phyloP scores from a whole-genome alignment of 768 basidiomycete genomes.

The Mycena pura region DNA sequence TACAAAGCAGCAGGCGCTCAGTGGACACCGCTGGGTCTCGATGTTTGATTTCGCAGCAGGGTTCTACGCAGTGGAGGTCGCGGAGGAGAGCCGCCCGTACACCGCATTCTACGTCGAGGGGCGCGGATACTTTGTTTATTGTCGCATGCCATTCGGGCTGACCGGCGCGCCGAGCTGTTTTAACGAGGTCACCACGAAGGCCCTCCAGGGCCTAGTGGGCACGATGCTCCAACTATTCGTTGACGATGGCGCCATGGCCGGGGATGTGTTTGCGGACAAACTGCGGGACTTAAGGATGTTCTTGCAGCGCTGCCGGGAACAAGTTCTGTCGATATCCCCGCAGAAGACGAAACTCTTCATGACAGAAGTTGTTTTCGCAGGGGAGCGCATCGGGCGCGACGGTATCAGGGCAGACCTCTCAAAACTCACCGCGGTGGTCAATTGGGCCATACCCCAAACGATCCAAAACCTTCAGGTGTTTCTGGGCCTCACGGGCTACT shows the following conservation, averaged over 20 bases:
- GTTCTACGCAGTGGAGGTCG: conserved; percentile 36
- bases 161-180: conserved; percentile 46
- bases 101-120: conserved; percentile 47
- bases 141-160: conserved; percentile 47
- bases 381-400: conserved; percentile 35
- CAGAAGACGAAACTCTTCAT: conserved; percentile 45
- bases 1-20: conserved; percentile 43
- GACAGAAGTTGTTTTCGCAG: conserved; percentile 42
- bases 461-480: conserved; percentile 38
- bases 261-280: conserved; percentile 38
- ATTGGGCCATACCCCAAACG: conserved; percentile 39
- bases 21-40: conserved; percentile 42
- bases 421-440: conserved; percentile 46
- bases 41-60: conserved; percentile 47
- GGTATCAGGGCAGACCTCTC: conserved; percentile 43
- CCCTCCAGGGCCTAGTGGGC: conserved; percentile 34
- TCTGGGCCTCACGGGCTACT: conserved; percentile 42
- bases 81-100: conserved; percentile 32
- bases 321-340: conserved; percentile 42
- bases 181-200: conserved; percentile 33
- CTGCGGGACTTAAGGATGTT: conserved; percentile 32
- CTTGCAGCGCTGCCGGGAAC: conserved; percentile 34
- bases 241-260: conserved; percentile 44
- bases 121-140: conserved; percentile 41
- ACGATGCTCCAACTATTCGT: conserved; percentile 40